Conservation (phyloP, 495 filamentous ascomycete species). For the Penicillium flavigenum region DNA sequence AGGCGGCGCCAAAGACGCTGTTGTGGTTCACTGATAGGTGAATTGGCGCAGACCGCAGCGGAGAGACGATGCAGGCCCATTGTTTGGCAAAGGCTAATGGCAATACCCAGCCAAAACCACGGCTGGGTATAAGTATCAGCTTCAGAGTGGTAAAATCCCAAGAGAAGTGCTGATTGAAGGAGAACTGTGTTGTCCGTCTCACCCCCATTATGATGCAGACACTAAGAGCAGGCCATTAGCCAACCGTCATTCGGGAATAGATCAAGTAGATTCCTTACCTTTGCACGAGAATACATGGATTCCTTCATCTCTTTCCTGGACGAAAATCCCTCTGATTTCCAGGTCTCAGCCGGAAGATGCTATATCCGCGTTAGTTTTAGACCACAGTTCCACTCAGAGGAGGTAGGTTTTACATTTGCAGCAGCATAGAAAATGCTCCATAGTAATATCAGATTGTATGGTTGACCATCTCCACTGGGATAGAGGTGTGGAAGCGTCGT, state of each 20-base stretch:
- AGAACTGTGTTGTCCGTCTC: conserved; percentile 39
- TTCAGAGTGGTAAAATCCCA: conserved; percentile 45
- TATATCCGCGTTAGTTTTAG: conserved; percentile 10
- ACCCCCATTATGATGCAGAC: conserved; percentile 35
- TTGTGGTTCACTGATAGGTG: conserved; percentile 27
- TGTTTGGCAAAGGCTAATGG: conserved; percentile 36
- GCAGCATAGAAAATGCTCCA: conserved; percentile 48
- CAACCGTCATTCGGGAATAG: background rate
- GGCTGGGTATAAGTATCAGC: conserved; percentile 35
- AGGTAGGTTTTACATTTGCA: conserved; percentile 28
- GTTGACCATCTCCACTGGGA: conserved; percentile 21
- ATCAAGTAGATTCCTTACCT: conserved; percentile 19
- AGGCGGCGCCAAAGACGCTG: conserved; percentile 38
- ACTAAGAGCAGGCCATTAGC: conserved; percentile 23
- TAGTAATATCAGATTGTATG: conserved; percentile 36
- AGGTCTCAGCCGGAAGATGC: conserved; percentile 25
- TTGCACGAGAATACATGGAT: conserved; percentile 40
- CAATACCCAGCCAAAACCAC: conserved; percentile 41
- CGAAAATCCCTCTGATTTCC: conserved; percentile 31
- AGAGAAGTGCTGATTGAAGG: conserved; percentile 38
- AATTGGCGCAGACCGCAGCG: conserved; percentile 16
- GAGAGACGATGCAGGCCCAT: conserved; percentile 37
- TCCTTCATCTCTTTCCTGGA: conserved; percentile 40
- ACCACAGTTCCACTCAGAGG: conserved; percentile 14
- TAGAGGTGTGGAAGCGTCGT: conserved; percentile 29